phyloP scores from a whole-genome alignment of 164 flowering plant species.

The Berberis vulgaris region DNA sequence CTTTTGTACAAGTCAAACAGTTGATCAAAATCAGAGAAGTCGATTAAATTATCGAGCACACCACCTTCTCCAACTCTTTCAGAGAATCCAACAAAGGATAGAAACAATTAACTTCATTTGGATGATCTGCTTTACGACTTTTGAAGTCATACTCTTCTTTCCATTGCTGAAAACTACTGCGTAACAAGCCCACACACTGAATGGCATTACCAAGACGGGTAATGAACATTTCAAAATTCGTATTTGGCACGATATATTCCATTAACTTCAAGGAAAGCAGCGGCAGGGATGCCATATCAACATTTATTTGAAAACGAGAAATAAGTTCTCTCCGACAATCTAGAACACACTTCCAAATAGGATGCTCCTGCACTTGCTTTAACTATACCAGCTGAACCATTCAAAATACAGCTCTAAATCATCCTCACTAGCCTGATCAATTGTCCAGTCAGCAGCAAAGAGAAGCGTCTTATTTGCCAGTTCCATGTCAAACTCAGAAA shows the following conservation, averaged over 20 bases:
- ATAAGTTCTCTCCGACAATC: constrained; percentile 27
- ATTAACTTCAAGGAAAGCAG: constrained; percentile 50
- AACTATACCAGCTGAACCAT: constrained; percentile 54
- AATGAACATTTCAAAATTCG: constrained; percentile 6
- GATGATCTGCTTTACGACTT: constrained; percentile 8
- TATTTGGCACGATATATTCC: constrained; percentile 23
- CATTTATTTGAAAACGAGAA: constrained; percentile 19
- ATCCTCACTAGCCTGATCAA: constrained; percentile 69
- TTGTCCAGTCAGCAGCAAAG: constrained; percentile 77
- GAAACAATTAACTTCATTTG: not conserved
- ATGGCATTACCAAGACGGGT: constrained; percentile 41
- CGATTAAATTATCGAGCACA: constrained; percentile 40
- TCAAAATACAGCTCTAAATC: constrained; percentile 51
- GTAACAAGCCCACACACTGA: constrained; percentile 33
- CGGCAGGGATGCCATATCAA: constrained; percentile 30
- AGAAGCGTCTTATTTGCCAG: constrained; percentile 39
- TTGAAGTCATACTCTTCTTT: constrained; percentile 28
- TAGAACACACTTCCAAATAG: constrained; percentile 52
- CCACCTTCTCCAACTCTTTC: constrained; percentile 42
- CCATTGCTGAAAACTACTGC: constrained; percentile 62
- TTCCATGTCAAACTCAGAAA: constrained; percentile 17
- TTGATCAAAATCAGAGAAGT: constrained; percentile 38
- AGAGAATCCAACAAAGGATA: constrained; percentile 36
- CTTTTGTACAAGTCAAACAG: constrained; percentile 31
- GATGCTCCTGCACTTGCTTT: constrained; percentile 38